Conservation (phyloP, 192 early-diverging fungal genomes). For the Coemansia sp. region DNA sequence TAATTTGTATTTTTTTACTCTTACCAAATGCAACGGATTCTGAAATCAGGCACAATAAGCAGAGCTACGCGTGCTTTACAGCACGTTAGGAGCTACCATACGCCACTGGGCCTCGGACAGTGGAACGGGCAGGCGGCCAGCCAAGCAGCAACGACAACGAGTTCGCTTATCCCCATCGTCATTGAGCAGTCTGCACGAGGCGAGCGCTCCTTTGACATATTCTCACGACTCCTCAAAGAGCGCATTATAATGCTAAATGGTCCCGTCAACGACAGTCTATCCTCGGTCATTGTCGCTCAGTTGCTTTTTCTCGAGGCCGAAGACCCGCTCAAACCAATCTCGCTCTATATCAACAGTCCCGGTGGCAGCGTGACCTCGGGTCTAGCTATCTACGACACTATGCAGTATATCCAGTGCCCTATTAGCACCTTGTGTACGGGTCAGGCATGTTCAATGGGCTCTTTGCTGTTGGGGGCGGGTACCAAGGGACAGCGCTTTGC, state of each 20-base stretch:
- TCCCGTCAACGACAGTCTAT: constrained; percentile 78
- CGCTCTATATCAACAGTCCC: constrained; percentile 97
- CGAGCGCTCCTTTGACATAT: constrained; percentile 97
- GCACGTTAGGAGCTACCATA: constrained; percentile 13
- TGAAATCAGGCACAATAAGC: background rate
- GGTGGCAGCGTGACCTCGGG: constrained; percentile 95
- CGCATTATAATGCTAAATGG: constrained; percentile 97
- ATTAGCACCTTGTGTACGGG: constrained; percentile 95
- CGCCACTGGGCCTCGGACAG: constrained; percentile 30
- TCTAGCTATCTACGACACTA: constrained; percentile 92
- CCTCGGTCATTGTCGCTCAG: constrained; percentile 92
- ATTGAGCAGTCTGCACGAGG: constrained; percentile 71
- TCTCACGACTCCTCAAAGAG: constrained; percentile 94
- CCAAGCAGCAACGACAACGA: constrained; percentile 19
- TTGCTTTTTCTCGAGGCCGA: constrained; percentile 94
- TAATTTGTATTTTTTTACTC: background rate
- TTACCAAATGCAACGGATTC: constrained; percentile 3
- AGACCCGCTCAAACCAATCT: constrained; percentile 91
- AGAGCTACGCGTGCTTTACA: background rate
- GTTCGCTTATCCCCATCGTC: constrained; percentile 55
- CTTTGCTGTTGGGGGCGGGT: constrained; percentile 88
- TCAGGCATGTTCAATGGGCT: constrained; percentile 98
- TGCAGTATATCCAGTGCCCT: constrained; percentile 90
- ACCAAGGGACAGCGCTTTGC: constrained; percentile 84
- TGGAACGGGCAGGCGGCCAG: constrained; percentile 30